These are phyloP conservation scores for Mycena pura DNA, from an alignment of 768 basidiomycete genomes.

Conservation along the genomic window DNA sequence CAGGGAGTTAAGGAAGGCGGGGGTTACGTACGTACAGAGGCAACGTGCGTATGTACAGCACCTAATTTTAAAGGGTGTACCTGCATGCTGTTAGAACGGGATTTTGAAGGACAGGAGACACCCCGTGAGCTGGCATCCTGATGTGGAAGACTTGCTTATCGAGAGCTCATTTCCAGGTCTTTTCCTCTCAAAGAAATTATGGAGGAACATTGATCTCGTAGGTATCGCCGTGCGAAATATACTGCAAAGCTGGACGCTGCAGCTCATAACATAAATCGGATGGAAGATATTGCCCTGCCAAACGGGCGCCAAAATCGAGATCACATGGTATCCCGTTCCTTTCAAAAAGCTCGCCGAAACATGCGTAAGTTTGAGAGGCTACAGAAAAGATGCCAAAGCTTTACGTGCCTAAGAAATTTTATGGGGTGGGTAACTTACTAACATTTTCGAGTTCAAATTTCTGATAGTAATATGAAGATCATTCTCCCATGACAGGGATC, in stretches of 20 bases:
- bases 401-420: neutral
- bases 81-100: neutral
- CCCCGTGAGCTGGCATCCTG: neutral
- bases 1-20: neutral
- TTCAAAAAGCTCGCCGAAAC: neutral
- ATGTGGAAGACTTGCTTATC: neutral
- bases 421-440: neutral
- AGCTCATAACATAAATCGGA: neutral
- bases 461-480: neutral
- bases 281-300: neutral
- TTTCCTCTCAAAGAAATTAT: neutral
- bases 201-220: neutral
- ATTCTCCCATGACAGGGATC: too few species aligned
- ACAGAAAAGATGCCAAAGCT: neutral
- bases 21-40: neutral
- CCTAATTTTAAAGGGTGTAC: neutral
- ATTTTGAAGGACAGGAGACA: neutral
- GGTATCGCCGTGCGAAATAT: neutral
- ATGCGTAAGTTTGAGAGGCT: neutral
- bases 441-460: neutral
- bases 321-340: neutral
- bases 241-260: neutral
- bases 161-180: neutral
- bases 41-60: neutral
- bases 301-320: neutral